Percentiles rank a stretch among this genome's conserved stretches.
These are phyloP conservation scores for Leucocoprinus birnbaumii DNA, from an alignment of 768 basidiomycete genomes.

Conservation along the genomic window DNA sequence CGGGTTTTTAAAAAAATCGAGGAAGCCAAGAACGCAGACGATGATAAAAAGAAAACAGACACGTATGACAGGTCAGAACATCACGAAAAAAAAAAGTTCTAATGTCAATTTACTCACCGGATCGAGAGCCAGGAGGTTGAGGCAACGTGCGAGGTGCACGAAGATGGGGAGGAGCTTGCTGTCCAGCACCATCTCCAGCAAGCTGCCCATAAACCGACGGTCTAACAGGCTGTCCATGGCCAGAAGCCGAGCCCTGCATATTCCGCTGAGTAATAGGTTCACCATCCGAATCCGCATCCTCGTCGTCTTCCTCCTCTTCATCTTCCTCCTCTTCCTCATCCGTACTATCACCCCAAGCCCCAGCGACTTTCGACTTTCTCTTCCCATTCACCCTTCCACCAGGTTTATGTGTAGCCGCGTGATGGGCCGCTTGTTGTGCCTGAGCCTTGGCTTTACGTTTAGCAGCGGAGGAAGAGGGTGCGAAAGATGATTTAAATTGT, in stretches of 20 bases:
- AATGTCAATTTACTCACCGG: conserved; percentile 33
- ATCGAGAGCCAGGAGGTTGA: conserved; percentile 50
- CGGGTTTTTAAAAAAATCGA: not conserved
- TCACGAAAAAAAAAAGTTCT: too few species aligned
- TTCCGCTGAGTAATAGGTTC: conserved; percentile 28
- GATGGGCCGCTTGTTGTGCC: conserved; percentile 78
- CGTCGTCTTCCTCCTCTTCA: conserved; percentile 70
- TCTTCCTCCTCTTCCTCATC: conserved; percentile 88
- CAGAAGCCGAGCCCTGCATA: conserved; percentile 8
- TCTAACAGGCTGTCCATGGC: conserved; percentile 5
- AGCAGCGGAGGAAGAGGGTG: conserved; percentile 77
- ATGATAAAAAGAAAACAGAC: too few species aligned
- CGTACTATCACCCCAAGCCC: conserved; percentile 66
- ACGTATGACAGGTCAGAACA: too few species aligned
- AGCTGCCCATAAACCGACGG: conserved; percentile 21
- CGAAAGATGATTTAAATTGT: conserved; percentile 83
- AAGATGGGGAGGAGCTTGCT: conserved; percentile 40
- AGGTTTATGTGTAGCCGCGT: conserved; percentile 74
- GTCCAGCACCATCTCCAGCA: conserved; percentile 18
- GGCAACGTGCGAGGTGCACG: conserved; percentile 64
- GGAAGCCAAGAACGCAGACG: not conserved
- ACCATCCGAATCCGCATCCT: conserved; percentile 66
- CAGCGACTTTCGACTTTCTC: conserved; percentile 57
- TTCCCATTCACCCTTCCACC: conserved; percentile 66
- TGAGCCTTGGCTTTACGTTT: conserved; percentile 84